Conservation (phyloP, 2,329 filamentous ascomycete genomes). For the Xylariaceae sp. region DNA sequence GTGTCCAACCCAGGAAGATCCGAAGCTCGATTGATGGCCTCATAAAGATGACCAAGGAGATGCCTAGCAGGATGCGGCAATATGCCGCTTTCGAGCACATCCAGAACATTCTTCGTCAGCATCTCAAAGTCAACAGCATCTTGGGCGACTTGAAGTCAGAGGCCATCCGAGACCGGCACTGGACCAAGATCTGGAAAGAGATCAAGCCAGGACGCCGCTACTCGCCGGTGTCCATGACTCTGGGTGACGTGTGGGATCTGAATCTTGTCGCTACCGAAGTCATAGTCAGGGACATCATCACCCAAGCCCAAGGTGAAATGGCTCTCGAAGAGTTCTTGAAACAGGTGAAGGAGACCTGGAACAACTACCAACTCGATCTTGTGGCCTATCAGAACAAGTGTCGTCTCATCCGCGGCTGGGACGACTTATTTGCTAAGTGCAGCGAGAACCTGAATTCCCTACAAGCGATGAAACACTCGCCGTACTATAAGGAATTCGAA, state of each 20-base stretch:
- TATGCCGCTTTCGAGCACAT: conserved; percentile 99
- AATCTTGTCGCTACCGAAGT: conserved; percentile 81
- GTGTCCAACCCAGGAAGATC: conserved; percentile 89
- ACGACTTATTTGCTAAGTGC: conserved; percentile 96
- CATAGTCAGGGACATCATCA: conserved; percentile 86
- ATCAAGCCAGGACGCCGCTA: conserved; percentile 90
- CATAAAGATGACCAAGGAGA: conserved; percentile 97
- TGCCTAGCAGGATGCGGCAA: conserved; percentile 97
- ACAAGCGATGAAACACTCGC: conserved; percentile 97
- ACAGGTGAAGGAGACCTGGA: conserved; percentile 94
- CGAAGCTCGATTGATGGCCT: conserved; percentile 81
- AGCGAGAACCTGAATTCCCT: conserved; percentile 96
- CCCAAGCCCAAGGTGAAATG: conserved; percentile 96
- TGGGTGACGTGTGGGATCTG: conserved; percentile 98
- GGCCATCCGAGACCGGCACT: conserved; percentile 91
- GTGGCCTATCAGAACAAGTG: conserved; percentile 98
- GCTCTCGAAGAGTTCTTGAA: conserved; percentile 95
- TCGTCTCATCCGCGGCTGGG: conserved; percentile 93
- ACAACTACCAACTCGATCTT: conserved; percentile 87
- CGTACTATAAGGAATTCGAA: conserved; percentile 99
- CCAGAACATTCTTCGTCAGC: conserved; percentile 78
- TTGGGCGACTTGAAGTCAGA: conserved; percentile 91
- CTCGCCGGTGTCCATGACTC: conserved; percentile 85
- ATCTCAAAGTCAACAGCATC: conserved; percentile 84
- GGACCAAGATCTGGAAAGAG: conserved; percentile 96